Conservation (phyloP, 1,284 basidiomycete species). For the Pholiota adiposa region DNA sequence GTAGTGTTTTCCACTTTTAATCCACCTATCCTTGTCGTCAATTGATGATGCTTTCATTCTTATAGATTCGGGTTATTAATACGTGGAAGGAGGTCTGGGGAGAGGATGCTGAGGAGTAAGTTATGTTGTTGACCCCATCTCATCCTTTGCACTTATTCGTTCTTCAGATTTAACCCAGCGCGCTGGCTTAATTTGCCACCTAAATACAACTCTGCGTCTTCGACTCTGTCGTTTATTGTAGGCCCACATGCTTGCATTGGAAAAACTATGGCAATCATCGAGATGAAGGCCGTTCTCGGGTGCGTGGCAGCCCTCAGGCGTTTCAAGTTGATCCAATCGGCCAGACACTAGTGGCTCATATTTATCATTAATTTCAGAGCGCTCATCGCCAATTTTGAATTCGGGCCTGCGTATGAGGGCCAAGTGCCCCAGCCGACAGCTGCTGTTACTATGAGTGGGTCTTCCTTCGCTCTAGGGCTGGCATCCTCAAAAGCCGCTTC, state of each 20-base stretch:
- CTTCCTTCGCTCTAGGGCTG: too few species aligned
- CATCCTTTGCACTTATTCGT: background rate
- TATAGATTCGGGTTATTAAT: constrained; percentile 52
- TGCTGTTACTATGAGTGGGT: constrained; percentile 51
- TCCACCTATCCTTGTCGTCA: background rate
- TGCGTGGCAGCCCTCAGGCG: too few species aligned
- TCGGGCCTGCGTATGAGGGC: constrained; percentile 44
- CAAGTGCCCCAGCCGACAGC: constrained; percentile 46
- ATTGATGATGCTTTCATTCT: background rate
- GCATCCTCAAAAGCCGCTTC: too few species aligned
- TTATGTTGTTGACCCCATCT: constrained; percentile 49
- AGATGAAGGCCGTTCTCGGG: constrained; percentile 56
- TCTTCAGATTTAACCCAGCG: constrained; percentile 47
- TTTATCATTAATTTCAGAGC: constrained; percentile 28
- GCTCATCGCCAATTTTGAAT: constrained; percentile 46
- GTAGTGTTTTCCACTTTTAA: background rate
- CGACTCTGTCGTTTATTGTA: constrained; percentile 47
- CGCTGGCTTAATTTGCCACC: constrained; percentile 47
- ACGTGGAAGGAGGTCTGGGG: constrained; percentile 52
- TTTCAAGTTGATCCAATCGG: too few species aligned
- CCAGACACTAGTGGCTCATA: background rate
- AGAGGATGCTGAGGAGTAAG: constrained; percentile 49
- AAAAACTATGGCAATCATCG: constrained; percentile 55
- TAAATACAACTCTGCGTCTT: constrained; percentile 39
- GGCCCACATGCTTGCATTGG: constrained; percentile 55